Evolutionary conservation across 2,329 filamentous ascomycete species (phyloP).

Genomic region (Aspergillus aculeatinus): DNA sequence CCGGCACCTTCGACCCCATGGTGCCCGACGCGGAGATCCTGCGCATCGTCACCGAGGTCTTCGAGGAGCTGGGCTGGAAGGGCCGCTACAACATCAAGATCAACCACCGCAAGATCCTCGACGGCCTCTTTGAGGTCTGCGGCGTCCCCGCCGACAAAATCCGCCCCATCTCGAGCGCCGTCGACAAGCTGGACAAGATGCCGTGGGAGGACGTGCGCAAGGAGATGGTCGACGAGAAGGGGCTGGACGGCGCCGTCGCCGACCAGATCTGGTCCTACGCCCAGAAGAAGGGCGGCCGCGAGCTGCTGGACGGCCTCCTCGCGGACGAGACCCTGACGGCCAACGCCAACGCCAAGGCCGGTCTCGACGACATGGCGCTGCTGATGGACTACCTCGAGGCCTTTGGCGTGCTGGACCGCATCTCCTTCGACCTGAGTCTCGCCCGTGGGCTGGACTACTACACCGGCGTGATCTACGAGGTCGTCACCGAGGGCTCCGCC

Average conservation of each 20-base stretch:
- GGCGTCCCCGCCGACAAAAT: constrained; percentile 87
- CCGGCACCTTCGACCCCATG: constrained; percentile 83
- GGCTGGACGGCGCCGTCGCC: constrained; percentile 70
- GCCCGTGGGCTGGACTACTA: constrained; percentile 84
- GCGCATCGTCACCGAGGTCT: constrained; percentile 79
- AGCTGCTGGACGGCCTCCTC: constrained; percentile 70
- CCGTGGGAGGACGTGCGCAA: constrained; percentile 86
- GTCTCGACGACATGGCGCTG: constrained; percentile 75
- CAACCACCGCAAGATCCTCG: constrained; percentile 91
- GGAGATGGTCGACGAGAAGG: constrained; percentile 93
- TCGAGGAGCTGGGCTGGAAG: constrained; percentile 74
- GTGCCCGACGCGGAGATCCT: constrained; percentile 88
- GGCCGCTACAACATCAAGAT: constrained; percentile 82
- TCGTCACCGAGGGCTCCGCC: constrained; percentile 77
- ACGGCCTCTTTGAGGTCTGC: constrained; percentile 87
- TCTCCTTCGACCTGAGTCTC: constrained; percentile 87
- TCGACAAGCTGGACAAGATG: constrained; percentile 91
- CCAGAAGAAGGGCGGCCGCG: constrained; percentile 70
- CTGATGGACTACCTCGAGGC: constrained; percentile 80
- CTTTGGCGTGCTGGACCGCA: constrained; percentile 67
- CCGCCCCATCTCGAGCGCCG: constrained; percentile 83
- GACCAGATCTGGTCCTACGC: constrained; percentile 87
- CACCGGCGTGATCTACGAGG: constrained; percentile 87
- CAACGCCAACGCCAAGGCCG: constrained; percentile 74
- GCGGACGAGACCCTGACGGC: constrained; percentile 65